Conservation (phyloP, 164 flowering plant genomes). For the Nymphaea colorata region DNA sequence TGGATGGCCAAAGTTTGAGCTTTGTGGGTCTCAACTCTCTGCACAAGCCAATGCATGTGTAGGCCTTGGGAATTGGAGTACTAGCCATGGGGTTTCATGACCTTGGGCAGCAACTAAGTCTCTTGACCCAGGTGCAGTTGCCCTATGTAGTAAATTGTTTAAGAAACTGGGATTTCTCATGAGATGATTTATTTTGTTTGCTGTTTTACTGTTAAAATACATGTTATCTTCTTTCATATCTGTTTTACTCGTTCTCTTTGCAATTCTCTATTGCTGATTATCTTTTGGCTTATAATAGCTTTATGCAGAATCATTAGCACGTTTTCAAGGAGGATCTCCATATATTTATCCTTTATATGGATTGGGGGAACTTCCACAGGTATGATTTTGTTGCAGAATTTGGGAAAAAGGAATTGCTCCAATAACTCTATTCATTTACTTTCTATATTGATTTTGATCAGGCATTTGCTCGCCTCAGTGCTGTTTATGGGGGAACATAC, state of each 20-base stretch:
- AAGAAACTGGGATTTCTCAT: too few species aligned
- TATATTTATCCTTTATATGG: constrained; percentile 95
- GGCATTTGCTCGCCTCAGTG: constrained; percentile 98
- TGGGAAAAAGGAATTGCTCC: neutral
- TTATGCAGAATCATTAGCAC: constrained; percentile 86
- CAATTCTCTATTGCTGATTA: neutral
- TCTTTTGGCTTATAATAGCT: constrained; percentile 28
- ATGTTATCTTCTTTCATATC: neutral
- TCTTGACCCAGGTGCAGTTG: too few species aligned
- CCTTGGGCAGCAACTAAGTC: too few species aligned
- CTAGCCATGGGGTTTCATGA: too few species aligned
- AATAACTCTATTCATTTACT: neutral
- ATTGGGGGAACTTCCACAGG: constrained; percentile 96
- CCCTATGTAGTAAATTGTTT: too few species aligned
- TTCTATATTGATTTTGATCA: constrained; percentile 7
- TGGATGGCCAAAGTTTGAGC: too few species aligned
- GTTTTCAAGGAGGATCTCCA: constrained; percentile 96
- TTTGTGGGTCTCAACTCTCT: too few species aligned
- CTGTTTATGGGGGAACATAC: constrained; percentile 97
- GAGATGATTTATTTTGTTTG: too few species aligned
- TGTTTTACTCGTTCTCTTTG: neutral
- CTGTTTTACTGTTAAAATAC: too few species aligned
- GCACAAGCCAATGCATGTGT: too few species aligned
- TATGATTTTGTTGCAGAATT: constrained; percentile 8
- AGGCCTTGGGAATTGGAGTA: too few species aligned